Evolutionary conservation across 1,284 basidiomycete genomes (phyloP).

Genomic region (Fomitopsis pinicola): DNA sequence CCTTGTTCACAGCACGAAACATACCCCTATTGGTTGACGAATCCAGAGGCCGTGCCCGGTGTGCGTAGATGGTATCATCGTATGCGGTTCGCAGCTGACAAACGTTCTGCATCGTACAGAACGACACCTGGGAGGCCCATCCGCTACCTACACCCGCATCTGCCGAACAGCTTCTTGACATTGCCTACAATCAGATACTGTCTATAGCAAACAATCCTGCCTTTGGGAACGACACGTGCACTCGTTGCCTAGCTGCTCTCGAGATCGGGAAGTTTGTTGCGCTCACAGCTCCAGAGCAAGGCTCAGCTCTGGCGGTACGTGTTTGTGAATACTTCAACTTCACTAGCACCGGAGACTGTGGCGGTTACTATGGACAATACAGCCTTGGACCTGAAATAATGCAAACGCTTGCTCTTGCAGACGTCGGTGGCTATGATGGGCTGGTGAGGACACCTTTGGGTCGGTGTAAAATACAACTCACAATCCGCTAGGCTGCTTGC

Average conservation of each 20-base stretch:
- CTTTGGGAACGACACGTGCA: constrained; percentile 51
- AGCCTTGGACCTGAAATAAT: constrained; percentile 58
- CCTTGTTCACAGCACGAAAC: constrained; percentile 39
- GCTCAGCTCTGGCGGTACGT: constrained; percentile 51
- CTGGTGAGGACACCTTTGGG: constrained; percentile 28
- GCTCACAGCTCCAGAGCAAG: constrained; percentile 57
- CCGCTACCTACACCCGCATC: constrained; percentile 55
- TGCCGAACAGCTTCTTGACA: constrained; percentile 37
- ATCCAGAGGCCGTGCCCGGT: constrained; percentile 52
- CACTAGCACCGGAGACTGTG: constrained; percentile 54
- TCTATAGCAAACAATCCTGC: constrained; percentile 47
- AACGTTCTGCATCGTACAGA: constrained; percentile 18
- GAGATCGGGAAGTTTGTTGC: constrained; percentile 65
- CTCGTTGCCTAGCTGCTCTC: constrained; percentile 57
- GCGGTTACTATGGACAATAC: constrained; percentile 40
- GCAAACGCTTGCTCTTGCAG: constrained; percentile 62
- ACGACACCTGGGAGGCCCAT: constrained; percentile 60
- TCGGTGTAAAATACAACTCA: background rate
- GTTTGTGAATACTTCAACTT: constrained; percentile 44
- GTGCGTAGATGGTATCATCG: constrained; percentile 19
- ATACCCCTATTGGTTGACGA: constrained; percentile 55
- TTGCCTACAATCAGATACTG: constrained; percentile 51
- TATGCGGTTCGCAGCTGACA: background rate
- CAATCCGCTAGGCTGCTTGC: constrained; percentile 32
- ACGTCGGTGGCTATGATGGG: constrained; percentile 66